These are phyloP conservation scores for Kurtzmaniella quercitrusa DNA, from an alignment of 1,139 yeast species.

Conservation along the genomic window DNA sequence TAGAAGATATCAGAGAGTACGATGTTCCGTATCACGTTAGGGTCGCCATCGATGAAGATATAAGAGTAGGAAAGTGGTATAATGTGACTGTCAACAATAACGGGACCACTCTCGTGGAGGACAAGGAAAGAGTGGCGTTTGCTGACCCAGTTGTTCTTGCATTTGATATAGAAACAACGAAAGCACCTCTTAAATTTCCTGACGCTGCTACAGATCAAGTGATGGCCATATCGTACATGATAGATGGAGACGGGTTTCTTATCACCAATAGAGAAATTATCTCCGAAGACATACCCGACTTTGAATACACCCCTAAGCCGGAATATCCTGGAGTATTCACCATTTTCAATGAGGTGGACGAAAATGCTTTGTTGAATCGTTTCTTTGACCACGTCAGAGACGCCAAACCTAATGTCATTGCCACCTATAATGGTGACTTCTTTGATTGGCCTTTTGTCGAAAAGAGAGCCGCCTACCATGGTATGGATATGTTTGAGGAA, in stretches of 20 bases:
- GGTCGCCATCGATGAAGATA: slow-evolving; percentile 80
- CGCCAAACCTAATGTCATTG: slow-evolving; percentile 87
- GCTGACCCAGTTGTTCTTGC: slow-evolving; percentile 98
- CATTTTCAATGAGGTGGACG: slow-evolving; percentile 86
- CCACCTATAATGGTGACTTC: slow-evolving; percentile 96
- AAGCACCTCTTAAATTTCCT: slow-evolving; percentile 94
- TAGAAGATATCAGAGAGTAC: slow-evolving; percentile 84
- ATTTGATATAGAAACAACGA: slow-evolving; percentile 96
- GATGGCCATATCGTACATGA: slow-evolving; percentile 99
- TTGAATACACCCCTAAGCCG: slow-evolving; percentile 95
- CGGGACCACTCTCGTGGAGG: slow-evolving; percentile 52
- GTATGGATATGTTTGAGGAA: slow-evolving; percentile 84
- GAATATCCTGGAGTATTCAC: slow-evolving; percentile 91
- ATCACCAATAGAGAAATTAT: slow-evolving; percentile 94
- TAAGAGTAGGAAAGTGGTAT: slow-evolving; percentile 97
- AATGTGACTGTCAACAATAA: slow-evolving; percentile 65
- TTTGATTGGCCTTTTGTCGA: slow-evolving; percentile 99
- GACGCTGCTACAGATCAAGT: slow-evolving; percentile 89
- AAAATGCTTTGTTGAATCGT: slow-evolving; percentile 63
- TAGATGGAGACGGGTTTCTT: slow-evolving; percentile 92
- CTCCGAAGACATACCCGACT: slow-evolving; percentile 91
- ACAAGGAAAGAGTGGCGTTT: slow-evolving; percentile 77
- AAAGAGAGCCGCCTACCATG: slow-evolving; percentile 77
- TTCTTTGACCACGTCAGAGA: slow-evolving; percentile 92
- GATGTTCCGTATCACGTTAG: slow-evolving; percentile 97